A percentile compares a stretch with the other conserved stretches of the same genome.
Evolutionary conservation across 1,284 basidiomycete species (phyloP).

Genomic region (Trichosporon ovoides): DNA sequence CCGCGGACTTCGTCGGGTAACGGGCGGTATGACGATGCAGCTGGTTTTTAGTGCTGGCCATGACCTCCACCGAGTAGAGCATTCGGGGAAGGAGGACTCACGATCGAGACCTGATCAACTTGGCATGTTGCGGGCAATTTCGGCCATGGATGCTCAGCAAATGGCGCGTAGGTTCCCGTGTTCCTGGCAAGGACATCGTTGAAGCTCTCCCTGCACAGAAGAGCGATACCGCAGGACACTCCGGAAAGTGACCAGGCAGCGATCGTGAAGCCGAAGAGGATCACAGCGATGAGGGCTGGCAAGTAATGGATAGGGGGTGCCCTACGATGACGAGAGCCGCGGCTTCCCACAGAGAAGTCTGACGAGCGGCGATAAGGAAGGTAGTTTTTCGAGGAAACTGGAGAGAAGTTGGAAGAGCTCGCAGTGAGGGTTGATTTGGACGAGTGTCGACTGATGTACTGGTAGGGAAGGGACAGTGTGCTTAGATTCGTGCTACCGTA

Average conservation of each 20-base stretch:
- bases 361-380: neutral
- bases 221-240: neutral
- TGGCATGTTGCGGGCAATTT: slow-evolving; percentile 37
- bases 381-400: neutral
- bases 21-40: slow-evolving; percentile 80
- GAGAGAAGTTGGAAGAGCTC: neutral
- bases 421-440: neutral
- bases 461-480: neutral
- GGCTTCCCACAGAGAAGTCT: neutral
- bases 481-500: neutral
- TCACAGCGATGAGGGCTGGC: neutral
- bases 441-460: neutral
- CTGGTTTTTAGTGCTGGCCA: slow-evolving; percentile 46
- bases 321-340: neutral
- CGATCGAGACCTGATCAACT: slow-evolving; percentile 42
- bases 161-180: slow-evolving; percentile 40
- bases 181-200: slow-evolving; percentile 12
- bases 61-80: neutral
- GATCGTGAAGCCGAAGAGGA: neutral
- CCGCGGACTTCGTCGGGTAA: slow-evolving; percentile 61
- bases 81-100: slow-evolving; percentile 20
- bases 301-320: neutral
- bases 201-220: neutral
- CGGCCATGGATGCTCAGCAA: slow-evolving; percentile 20
- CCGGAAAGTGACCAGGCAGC: neutral